Percentiles rank a stretch among this genome's conserved stretches.
phyloP scores from a whole-genome alignment of 768 basidiomycete species.

The Hydnomerulius pinastri region DNA sequence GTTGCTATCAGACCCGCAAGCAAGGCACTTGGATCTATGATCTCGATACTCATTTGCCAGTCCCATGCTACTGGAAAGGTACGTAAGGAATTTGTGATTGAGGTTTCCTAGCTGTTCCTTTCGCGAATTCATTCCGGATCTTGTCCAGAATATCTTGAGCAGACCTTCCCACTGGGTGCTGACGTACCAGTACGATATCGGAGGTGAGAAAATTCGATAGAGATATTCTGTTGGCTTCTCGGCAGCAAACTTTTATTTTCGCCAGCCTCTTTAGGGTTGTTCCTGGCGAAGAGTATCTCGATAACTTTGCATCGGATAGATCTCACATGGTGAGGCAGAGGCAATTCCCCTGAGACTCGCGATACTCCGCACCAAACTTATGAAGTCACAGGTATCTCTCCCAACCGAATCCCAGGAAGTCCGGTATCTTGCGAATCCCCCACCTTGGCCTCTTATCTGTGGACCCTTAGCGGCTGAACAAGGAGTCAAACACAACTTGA shows the following conservation, averaged over 20 bases:
- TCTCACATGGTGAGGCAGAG: slow-evolving; percentile 65
- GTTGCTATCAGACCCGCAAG: slow-evolving; percentile 5
- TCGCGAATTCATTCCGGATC: slow-evolving; percentile 18
- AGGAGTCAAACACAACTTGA: slow-evolving; percentile 52
- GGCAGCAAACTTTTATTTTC: slow-evolving; percentile 4
- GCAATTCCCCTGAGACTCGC: slow-evolving; percentile 8
- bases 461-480: slow-evolving; percentile 42
- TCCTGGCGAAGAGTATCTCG: slow-evolving; percentile 49
- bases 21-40: slow-evolving; percentile 63
- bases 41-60: slow-evolving; percentile 54
- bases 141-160: slow-evolving; percentile 45
- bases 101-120: slow-evolving; percentile 1
- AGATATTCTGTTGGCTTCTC: slow-evolving; percentile 1
- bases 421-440: slow-evolving; percentile 47
- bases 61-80: slow-evolving; percentile 57
- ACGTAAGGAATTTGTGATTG: slow-evolving; percentile 14
- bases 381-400: slow-evolving; percentile 7
- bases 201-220: slow-evolving; percentile 38
- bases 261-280: slow-evolving; percentile 66
- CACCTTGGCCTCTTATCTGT: slow-evolving; percentile 49
- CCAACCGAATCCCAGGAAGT: slow-evolving; percentile 10
- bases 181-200: slow-evolving; percentile 37
- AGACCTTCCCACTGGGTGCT: slow-evolving; percentile 43
- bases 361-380: background rate
- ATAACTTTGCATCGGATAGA: slow-evolving; percentile 71